Evolutionary conservation across 2,329 filamentous ascomycete genomes (phyloP), one percentile per base, ranked within the genome.

Genomic region (Penicillium sp.): DNA sequence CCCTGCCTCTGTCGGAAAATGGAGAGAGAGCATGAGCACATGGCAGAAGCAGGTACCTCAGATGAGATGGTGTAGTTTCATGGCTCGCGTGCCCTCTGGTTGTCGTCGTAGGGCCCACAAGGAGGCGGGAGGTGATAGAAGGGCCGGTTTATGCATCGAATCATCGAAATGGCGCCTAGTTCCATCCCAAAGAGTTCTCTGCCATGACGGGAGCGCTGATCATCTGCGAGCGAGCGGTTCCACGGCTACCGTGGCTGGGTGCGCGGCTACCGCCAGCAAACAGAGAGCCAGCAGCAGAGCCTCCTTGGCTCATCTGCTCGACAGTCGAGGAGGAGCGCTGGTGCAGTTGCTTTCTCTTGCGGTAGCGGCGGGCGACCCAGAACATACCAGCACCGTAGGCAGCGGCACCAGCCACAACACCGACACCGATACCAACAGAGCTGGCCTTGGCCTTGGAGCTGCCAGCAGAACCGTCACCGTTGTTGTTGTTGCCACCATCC

Each of bases 371-470:
- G 41, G 91, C 91, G 58, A 95, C 83, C 64, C 93, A 84, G 75
- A 95, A 92, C 91, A 96, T 95, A 68, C 89, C 90, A 11, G 87
- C 88, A 64, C 90, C 91, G 60, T 95, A 95, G n/a, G 89, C 84
- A 42, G 85, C 87, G 35, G 88, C 89, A 64, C 90, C 84, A 36
- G 81, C 80, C 28, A 91, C 82, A 22, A 88, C 86, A 62, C 88
- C 89, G 18, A 89, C 78, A 49, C 86, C 88, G 63, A 95, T 87
- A 64, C 72, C 81, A 56, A 75, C 81, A 63, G 76, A 85, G 69
- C 69, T 75, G 28, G 68, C 63, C 43, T 65, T 66, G 34, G 66
- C 59, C 41, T 66, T 67, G 19, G 66, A 64, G 50, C 57, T 65
- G 60, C 70, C 71, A 39, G 74, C 75, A 48, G 80, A 77, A 36